phyloP scores from a whole-genome alignment of 2,329 filamentous ascomycete genomes.

The Beauveria australis region DNA sequence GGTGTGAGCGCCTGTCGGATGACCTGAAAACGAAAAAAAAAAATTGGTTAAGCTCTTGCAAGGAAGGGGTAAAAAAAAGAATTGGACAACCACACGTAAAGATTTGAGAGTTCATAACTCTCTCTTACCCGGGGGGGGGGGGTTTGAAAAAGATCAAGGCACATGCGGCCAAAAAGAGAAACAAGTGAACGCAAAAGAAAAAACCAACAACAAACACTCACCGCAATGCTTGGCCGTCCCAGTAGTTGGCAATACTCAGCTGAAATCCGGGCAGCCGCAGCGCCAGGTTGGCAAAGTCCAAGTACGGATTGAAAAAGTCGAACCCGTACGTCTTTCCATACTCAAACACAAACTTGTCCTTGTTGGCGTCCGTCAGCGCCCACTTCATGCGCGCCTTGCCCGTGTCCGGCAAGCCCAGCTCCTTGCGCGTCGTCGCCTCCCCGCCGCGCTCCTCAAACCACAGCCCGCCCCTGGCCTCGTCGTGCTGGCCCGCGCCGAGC shows the following conservation, averaged over 20 bases:
- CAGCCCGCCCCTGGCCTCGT: constrained; percentile 40
- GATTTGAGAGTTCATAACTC: too few species aligned
- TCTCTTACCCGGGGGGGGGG: background rate
- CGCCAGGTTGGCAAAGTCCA: constrained; percentile 73
- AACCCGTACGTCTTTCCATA: constrained; percentile 44
- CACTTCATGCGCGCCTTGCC: constrained; percentile 50
- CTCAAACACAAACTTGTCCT: constrained; percentile 46
- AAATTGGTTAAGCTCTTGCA: constrained; percentile 12
- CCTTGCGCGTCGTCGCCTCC: constrained; percentile 39
- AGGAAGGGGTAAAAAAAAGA: constrained; percentile 14
- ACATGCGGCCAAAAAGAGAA: background rate
- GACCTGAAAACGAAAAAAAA: constrained; percentile 12
- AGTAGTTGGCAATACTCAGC: constrained; percentile 66
- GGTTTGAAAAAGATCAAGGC: too few species aligned
- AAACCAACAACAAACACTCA: constrained; percentile 33
- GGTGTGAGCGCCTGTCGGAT: constrained; percentile 60
- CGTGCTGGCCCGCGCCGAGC: constrained; percentile 48
- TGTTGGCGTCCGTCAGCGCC: constrained; percentile 42
- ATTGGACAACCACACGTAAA: background rate
- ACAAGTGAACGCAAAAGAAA: background rate
- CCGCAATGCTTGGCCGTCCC: constrained; percentile 71
- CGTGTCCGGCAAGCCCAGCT: constrained; percentile 42
- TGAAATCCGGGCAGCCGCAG: constrained; percentile 65
- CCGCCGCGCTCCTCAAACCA: constrained; percentile 61
- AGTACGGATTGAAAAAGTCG: constrained; percentile 83